These are phyloP conservation scores for Leptodermis oblonga DNA, from an alignment of 257 asterid genomes.

Conservation along the genomic window DNA sequence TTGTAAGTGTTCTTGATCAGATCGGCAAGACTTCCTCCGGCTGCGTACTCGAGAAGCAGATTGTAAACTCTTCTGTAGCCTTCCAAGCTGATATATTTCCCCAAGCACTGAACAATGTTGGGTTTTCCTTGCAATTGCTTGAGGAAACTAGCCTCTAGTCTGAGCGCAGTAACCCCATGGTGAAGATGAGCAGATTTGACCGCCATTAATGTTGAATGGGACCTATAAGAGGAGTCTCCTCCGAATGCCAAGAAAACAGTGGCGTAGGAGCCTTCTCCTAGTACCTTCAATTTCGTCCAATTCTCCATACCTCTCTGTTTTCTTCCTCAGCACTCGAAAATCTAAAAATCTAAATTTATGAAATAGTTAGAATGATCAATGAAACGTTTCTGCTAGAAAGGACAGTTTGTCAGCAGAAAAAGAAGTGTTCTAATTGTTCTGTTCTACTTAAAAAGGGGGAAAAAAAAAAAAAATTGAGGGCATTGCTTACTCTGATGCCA, in stretches of 20 bases:
- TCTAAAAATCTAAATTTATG: no score
- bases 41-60: conserved; percentile 6
- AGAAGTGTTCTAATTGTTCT: no score
- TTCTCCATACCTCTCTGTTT: no score
- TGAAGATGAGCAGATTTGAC: not conserved
- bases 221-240: not conserved
- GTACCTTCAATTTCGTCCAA: no score
- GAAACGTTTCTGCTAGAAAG: no score
- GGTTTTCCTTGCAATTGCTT: not conserved
- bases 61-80: not conserved
- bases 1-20: not conserved
- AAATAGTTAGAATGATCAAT: no score
- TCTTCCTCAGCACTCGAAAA: no score
- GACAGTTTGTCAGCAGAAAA: no score
- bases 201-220: not conserved
- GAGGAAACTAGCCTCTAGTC: not conserved
- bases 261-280: not conserved
- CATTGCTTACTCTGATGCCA: no score
- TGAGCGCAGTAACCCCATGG: not conserved
- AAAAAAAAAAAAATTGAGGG: no score
- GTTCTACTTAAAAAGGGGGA: no score
- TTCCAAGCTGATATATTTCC: not conserved
- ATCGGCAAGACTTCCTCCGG: conserved; percentile 4
- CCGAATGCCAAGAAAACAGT: not conserved
- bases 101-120: conserved; percentile 1